phyloP scores from a whole-genome alignment of 2,329 filamentous ascomycete species.

The Sporothrix brasiliensis region DNA sequence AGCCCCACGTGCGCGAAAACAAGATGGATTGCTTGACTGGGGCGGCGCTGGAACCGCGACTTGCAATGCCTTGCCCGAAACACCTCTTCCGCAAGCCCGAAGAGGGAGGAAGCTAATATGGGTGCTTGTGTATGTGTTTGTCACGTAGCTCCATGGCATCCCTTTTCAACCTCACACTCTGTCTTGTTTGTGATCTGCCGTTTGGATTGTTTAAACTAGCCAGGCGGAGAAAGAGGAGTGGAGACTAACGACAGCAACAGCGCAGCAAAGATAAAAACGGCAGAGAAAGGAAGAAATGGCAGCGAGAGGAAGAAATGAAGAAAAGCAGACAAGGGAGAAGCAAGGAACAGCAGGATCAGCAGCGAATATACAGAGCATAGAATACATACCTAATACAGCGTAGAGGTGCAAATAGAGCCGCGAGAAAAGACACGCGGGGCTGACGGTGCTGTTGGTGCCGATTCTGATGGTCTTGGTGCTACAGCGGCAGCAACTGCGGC shows the following conservation, averaged over 20 bases:
- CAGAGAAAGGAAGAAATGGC: background rate
- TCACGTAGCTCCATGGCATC: background rate
- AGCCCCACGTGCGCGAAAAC: background rate
- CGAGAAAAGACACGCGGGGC: background rate
- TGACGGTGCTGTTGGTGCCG: background rate
- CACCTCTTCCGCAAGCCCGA: slow-evolving; percentile 43
- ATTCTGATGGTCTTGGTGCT: background rate
- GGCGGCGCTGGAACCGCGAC: slow-evolving; percentile 8
- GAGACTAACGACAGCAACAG: background rate
- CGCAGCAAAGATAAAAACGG: too few species aligned
- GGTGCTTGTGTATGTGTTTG: slow-evolving; percentile 11
- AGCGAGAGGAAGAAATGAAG: background rate
- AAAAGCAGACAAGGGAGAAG: background rate
- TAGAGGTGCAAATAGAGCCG: background rate
- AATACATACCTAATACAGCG: slow-evolving; percentile 1
- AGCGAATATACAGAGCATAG: background rate
- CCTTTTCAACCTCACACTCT: background rate
- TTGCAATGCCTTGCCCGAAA: slow-evolving; percentile 37
- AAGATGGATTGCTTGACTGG: slow-evolving; percentile 15
- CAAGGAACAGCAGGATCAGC: background rate
- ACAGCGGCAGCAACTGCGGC: background rate
- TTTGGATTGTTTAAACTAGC: slow-evolving; percentile 28
- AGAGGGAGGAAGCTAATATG: slow-evolving; percentile 38
- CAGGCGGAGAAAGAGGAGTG: background rate
- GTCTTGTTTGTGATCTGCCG: slow-evolving; percentile 41